phyloP scores from a whole-genome alignment of 169 alveolate genomes.

The Perkinsus marinus region DNA sequence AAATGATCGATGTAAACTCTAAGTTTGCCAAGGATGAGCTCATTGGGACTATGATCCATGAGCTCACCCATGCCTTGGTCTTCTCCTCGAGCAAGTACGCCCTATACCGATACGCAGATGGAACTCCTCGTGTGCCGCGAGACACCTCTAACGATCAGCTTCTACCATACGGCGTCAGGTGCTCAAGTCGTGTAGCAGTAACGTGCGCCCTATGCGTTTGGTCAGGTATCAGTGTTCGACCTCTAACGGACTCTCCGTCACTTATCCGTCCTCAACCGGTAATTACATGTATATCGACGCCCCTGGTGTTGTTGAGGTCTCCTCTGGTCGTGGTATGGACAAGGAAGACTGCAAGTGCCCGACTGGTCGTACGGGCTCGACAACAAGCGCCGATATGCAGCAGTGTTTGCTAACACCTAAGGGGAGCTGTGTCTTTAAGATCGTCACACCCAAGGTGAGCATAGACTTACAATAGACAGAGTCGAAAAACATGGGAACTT shows the following conservation, averaged over 20 bases:
- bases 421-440: not conserved
- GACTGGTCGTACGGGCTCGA: not conserved
- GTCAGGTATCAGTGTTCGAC: not conserved
- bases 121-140: not conserved
- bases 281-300: not conserved
- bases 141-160: not conserved
- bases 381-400: not conserved
- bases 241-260: not conserved
- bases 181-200: not conserved
- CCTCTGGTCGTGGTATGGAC: not conserved
- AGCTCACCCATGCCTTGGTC: not conserved
- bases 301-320: not conserved
- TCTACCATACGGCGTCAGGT: not conserved
- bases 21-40: not conserved
- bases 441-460: not conserved
- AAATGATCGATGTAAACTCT: not conserved
- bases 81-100: not conserved
- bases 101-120: not conserved
- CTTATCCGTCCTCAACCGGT: not conserved
- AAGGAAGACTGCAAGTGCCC: not conserved
- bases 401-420: not conserved
- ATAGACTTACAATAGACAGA: not conserved
- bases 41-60: not conserved
- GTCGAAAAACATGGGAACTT: too few species aligned
- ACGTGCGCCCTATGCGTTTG: not conserved